Base-by-base conservation (phyloP, 2,329 filamentous ascomycete species). In the Falciphora oryzae region DNA sequence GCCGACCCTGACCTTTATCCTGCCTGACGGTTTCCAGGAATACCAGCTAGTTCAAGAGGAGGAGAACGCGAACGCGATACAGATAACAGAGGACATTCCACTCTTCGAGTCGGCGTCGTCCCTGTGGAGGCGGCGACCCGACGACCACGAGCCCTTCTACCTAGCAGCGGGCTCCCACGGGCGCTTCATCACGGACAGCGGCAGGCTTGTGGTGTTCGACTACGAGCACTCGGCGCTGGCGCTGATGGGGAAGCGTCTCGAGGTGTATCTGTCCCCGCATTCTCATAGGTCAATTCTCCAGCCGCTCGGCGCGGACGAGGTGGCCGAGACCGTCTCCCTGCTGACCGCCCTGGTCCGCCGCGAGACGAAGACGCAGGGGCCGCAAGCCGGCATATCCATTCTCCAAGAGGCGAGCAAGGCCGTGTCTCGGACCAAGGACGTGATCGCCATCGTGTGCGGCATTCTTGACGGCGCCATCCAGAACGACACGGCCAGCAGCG, bases 21-120 rank as follows among this genome's bases (percentile, higher is more conserved):
- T 97, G n/a, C 89, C 91, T 0, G 77, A 83, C 0, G 77, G 84
- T 38, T 97, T 96, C 73, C 83, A 84, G 57, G 85, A 85, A 50
- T 97, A 96, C 70, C 85, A 89, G 66, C 86, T 93, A 16, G 87
- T 90, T 56, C 87, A 90, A 63, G 93, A 97, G 75, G 92, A 97
- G 68, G 91, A 95, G 66, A 93, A 95, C 69, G 87, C 86, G 31
- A 95, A 96, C 70, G 86, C 86, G 25, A 90, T 97, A 66, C 82
- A 85, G 66, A 83, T 97, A 4, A 79, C 82, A 1, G 80, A 83
- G 59, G 82, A 88, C 63, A 77, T 93, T 10, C 81, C 86, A 1
- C 80, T 93, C 3, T 89, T 94, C 67, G 76, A 76, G 5, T 73
- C 80, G 67, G 73, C 78, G 63, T 73, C 81, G 65, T 76, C 75